phyloP scores from a whole-genome alignment of 2,329 filamentous ascomycete genomes.

The Calcarisporium arbuscula region DNA sequence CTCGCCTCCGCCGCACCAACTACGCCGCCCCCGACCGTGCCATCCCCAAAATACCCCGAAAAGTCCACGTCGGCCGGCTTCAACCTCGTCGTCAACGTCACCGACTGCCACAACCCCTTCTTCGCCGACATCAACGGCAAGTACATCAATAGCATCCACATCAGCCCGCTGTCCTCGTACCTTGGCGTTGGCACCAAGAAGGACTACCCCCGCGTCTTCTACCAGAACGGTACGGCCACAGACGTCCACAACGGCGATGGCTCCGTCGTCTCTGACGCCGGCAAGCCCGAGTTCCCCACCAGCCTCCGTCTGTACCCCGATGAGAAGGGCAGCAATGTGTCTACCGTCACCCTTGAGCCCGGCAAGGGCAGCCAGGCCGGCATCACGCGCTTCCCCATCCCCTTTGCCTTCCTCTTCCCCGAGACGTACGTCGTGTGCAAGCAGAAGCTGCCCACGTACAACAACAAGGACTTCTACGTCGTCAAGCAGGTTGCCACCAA shows the following conservation, averaged over 20 bases:
- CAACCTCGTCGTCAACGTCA: constrained; percentile 2
- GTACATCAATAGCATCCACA: neutral
- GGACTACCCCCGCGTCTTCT: constrained; percentile 3
- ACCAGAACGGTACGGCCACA: neutral
- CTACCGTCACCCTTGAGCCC: neutral
- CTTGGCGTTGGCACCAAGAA: neutral
- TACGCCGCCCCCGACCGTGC: too few species aligned
- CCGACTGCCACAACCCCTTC: neutral
- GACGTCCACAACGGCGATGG: neutral
- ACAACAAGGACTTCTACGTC: constrained; percentile 27
- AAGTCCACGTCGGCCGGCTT: neutral
- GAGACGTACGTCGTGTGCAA: constrained; percentile 1
- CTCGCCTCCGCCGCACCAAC: constrained; percentile 15
- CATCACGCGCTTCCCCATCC: neutral
- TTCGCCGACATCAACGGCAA: neutral
- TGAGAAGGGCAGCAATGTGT: neutral
- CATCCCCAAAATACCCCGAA: neutral
- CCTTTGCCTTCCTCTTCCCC: neutral
- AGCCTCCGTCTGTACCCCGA: neutral
- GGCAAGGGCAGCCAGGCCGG: neutral
- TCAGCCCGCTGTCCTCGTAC: neutral
- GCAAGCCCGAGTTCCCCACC: neutral
- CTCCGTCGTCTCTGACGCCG: too few species aligned
- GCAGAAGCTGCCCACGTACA: too few species aligned
- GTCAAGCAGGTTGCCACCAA: constrained; percentile 27